Evolutionary conservation across 1,284 basidiomycete species (phyloP).

Genomic region (Apiotrichum mycotoxinovorans): DNA sequence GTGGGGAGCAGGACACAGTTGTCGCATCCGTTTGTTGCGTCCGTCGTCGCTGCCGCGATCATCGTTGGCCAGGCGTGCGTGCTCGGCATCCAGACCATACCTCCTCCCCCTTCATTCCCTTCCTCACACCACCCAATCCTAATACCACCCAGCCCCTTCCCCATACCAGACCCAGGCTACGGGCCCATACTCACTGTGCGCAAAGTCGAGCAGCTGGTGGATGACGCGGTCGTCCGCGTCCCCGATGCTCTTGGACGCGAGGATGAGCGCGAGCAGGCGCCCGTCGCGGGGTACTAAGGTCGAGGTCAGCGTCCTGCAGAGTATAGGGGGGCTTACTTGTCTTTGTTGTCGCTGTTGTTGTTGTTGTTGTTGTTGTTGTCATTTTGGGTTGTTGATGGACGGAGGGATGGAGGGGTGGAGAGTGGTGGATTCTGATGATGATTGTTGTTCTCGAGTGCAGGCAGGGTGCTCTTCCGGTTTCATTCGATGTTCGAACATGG

Average conservation of each 20-base stretch:
- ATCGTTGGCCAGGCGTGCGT: no score
- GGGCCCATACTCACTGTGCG: constrained; percentile 69
- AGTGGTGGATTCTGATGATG: background rate
- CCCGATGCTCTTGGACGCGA: constrained; percentile 89
- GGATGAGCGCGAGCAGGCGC: constrained; percentile 82
- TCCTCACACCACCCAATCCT: background rate
- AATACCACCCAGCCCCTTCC: no score
- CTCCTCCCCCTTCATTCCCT: background rate
- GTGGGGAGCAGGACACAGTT: no score
- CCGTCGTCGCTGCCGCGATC: no score
- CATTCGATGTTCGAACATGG: no score
- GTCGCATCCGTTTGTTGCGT: no score
- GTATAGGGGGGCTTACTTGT: constrained; percentile 11
- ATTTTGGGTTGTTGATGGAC: constrained; percentile 6
- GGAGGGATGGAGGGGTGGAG: background rate
- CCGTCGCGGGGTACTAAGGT: constrained; percentile 69
- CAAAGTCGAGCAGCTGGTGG: constrained; percentile 92
- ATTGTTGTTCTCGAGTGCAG: background rate
- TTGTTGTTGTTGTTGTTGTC: constrained; percentile 11
- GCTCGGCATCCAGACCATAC: no score
- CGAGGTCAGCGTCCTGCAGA: background rate
- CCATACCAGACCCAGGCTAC: no score
- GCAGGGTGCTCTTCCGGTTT: no score
- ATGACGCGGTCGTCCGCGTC: constrained; percentile 92
- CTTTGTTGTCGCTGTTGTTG: constrained; percentile 10